Evolutionary conservation across 192 early-diverging fungal species (phyloP).

Genomic region (Paraglomus occultum): DNA sequence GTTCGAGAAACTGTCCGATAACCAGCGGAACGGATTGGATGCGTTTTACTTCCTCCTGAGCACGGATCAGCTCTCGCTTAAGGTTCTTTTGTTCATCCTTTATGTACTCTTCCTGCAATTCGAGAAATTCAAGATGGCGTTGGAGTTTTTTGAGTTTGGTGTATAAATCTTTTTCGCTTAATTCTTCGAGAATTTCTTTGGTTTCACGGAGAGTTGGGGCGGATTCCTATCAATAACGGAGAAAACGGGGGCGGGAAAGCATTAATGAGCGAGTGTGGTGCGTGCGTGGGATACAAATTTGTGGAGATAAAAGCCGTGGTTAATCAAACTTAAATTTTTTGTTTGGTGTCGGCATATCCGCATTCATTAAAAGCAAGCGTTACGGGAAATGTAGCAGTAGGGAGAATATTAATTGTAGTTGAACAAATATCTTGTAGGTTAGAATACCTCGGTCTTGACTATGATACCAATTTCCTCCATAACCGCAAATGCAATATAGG

Average conservation of each 20-base stretch:
- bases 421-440: too few species aligned
- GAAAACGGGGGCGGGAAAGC: too few species aligned
- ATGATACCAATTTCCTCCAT: conserved; percentile 9
- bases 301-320: too few species aligned
- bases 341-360: too few species aligned
- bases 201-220: background rate
- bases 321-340: too few species aligned
- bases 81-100: conserved; percentile 98
- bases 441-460: background rate
- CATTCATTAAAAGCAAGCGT: too few species aligned
- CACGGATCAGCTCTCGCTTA: conserved; percentile 89
- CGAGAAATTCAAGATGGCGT: conserved; percentile 91
- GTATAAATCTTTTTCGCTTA: conserved; percentile 85
- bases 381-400: too few species aligned
- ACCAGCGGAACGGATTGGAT: conserved; percentile 97
- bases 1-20: conserved; percentile 98
- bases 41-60: conserved; percentile 97
- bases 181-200: conserved; percentile 52
- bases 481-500: too few species aligned
- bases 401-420: too few species aligned
- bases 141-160: conserved; percentile 93
- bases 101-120: conserved; percentile 98
- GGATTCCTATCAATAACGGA: background rate
- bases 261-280: too few species aligned
- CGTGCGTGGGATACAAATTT: too few species aligned